These are phyloP conservation scores for Lophium mytilinum DNA, from an alignment of 495 filamentous ascomycete species.

Conservation along the genomic window DNA sequence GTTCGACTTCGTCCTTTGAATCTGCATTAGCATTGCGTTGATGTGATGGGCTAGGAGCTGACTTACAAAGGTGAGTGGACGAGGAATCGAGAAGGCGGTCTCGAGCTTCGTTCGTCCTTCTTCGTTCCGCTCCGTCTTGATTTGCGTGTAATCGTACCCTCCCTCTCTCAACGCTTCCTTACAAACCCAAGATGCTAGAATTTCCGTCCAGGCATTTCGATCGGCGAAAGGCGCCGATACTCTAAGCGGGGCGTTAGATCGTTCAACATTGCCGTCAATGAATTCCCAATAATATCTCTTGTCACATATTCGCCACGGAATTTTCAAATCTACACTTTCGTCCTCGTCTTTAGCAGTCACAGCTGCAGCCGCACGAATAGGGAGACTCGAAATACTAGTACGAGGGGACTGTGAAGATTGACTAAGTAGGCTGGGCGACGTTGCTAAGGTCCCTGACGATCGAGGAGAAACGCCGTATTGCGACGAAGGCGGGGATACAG, in stretches of 20 bases:
- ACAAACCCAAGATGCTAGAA: slow-evolving; percentile 20
- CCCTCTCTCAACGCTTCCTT: slow-evolving; percentile 16
- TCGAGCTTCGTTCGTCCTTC: slow-evolving; percentile 16
- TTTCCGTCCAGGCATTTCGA: slow-evolving; percentile 17
- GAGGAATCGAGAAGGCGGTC: slow-evolving; percentile 17
- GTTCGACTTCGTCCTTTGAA: slow-evolving; percentile 9
- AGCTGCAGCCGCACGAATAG: slow-evolving; percentile 12
- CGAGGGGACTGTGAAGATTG: slow-evolving; percentile 10
- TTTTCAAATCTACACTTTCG: slow-evolving; percentile 9
- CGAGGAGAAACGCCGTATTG: slow-evolving; percentile 12
- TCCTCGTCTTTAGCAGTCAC: slow-evolving; percentile 8
- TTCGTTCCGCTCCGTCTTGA: slow-evolving; percentile 13
- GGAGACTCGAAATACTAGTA: slow-evolving; percentile 8
- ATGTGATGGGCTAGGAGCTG: neutral
- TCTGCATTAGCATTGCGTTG: neutral
- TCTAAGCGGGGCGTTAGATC: slow-evolving; percentile 5
- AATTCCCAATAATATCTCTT: slow-evolving; percentile 14
- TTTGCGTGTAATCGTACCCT: slow-evolving; percentile 4
- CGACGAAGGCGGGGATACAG: slow-evolving; percentile 15
- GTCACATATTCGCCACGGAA: slow-evolving; percentile 19
- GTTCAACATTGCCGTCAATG: slow-evolving; percentile 13
- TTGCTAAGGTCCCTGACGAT: slow-evolving; percentile 1
- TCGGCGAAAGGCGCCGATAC: slow-evolving; percentile 2
- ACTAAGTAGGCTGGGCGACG: neutral
- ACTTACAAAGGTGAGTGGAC: slow-evolving; percentile 11